These are phyloP conservation scores for Penicillium lagena DNA, from an alignment of 495 filamentous ascomycete genomes.

Conservation along the genomic window DNA sequence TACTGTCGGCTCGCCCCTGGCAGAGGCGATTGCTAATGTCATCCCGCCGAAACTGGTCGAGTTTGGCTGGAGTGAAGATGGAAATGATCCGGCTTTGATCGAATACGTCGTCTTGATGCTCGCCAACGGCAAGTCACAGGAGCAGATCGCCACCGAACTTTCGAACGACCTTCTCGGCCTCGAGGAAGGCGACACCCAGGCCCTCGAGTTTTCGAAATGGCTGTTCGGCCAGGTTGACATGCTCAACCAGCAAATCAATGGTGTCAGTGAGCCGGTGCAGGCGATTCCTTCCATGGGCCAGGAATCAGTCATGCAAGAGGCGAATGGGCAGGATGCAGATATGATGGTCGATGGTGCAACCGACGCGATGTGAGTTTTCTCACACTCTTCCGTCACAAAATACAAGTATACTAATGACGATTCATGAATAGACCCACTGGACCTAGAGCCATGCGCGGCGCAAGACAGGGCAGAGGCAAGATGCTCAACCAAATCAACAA, in stretches of 20 bases:
- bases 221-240: constrained; percentile 75
- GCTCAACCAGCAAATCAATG: constrained; percentile 59
- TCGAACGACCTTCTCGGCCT: constrained; percentile 82
- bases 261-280: constrained; percentile 19
- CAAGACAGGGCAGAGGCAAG: constrained; percentile 52
- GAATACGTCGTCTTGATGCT: constrained; percentile 98
- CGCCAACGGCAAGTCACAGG: constrained; percentile 84
- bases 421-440: constrained; percentile 69
- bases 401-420: constrained; percentile 5
- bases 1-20: constrained; percentile 49
- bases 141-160: constrained; percentile 83
- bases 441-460: constrained; percentile 89
- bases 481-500: constrained; percentile 85
- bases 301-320: constrained; percentile 15
- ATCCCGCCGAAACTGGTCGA: constrained; percentile 95
- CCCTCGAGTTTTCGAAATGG: constrained; percentile 82
- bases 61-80: constrained; percentile 79
- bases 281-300: constrained; percentile 30
- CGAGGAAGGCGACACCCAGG: constrained; percentile 73
- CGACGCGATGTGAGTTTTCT: constrained; percentile 63
- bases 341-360: constrained; percentile 71
- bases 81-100: constrained; percentile 76
- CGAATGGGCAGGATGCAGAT: constrained; percentile 49
- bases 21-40: constrained; percentile 67
- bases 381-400: background rate